These are phyloP conservation scores for Paragyromitra xinjiangensis DNA, from an alignment of 495 filamentous ascomycete species.

Conservation along the genomic window DNA sequence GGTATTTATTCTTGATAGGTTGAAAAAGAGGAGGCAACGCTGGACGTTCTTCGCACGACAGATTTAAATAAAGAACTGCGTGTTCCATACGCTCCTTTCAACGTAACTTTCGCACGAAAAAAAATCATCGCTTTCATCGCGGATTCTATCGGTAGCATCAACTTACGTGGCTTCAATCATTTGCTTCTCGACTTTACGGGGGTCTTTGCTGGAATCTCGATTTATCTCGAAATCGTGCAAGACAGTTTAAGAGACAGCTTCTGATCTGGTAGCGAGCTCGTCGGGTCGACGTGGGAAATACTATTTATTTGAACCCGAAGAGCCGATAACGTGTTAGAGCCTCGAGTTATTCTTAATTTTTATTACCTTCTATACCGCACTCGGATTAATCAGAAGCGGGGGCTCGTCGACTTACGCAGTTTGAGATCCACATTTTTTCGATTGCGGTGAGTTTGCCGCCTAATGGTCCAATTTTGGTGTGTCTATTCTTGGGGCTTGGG, in stretches of 20 bases:
- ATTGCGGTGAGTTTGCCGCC: slow-evolving; percentile 54
- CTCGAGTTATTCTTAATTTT: slow-evolving; percentile 51
- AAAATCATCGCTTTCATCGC: slow-evolving; percentile 48
- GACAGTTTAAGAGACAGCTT: slow-evolving; percentile 34
- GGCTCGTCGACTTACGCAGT: slow-evolving; percentile 41
- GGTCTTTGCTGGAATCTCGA: slow-evolving; percentile 41
- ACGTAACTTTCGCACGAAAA: slow-evolving; percentile 38
- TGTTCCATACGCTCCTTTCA: slow-evolving; percentile 56
- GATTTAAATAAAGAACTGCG: slow-evolving; percentile 56
- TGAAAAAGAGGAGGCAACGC: slow-evolving; percentile 51
- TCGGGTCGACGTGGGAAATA: slow-evolving; percentile 32
- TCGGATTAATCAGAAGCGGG: slow-evolving; percentile 49
- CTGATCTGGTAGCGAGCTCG: slow-evolving; percentile 35
- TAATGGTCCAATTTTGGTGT: slow-evolving; percentile 55
- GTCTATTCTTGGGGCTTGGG: slow-evolving; percentile 53
- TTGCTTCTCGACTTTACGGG: slow-evolving; percentile 29
- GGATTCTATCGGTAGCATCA: slow-evolving; percentile 49
- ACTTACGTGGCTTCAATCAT: slow-evolving; percentile 55
- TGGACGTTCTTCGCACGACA: slow-evolving; percentile 55
- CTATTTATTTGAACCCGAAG: slow-evolving; percentile 41
- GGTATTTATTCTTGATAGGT: slow-evolving; percentile 46
- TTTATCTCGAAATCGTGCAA: slow-evolving; percentile 48
- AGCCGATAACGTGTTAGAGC: slow-evolving; percentile 43
- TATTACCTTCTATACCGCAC: slow-evolving; percentile 42
- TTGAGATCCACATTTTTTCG: slow-evolving; percentile 50